These are phyloP conservation scores for Diaporthe sp. DNA, from an alignment of 2,329 filamentous ascomycete genomes.

Conservation along the genomic window DNA sequence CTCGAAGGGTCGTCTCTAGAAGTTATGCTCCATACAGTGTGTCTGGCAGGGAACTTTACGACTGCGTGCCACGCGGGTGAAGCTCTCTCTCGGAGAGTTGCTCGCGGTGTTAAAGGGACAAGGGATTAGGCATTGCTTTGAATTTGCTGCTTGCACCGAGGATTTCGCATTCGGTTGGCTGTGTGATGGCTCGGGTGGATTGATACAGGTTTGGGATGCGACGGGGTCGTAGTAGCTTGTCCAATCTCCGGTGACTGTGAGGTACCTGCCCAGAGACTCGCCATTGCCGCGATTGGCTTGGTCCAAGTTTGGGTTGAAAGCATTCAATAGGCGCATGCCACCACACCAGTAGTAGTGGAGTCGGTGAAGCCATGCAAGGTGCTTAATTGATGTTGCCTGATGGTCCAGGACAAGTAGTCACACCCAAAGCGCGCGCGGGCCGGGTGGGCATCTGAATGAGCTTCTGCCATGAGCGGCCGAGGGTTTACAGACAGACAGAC, in stretches of 20 bases:
- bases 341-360: constrained; percentile 15
- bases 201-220: background rate
- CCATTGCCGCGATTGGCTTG: constrained; percentile 16
- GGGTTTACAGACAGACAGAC: background rate
- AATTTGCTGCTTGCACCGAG: background rate
- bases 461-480: background rate
- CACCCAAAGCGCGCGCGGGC: background rate
- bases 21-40: constrained; percentile 1
- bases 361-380: constrained; percentile 17
- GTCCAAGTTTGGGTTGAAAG: background rate
- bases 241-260: constrained; percentile 19
- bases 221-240: background rate
- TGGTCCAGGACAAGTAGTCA: background rate
- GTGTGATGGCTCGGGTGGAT: background rate
- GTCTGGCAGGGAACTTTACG: background rate
- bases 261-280: constrained; percentile 8
- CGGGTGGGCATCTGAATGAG: background rate
- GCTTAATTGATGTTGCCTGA: constrained; percentile 7
- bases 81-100: background rate
- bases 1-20: background rate
- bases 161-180: constrained; percentile 3
- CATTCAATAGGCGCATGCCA: constrained; percentile 19
- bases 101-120: background rate
- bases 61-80: background rate
- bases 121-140: background rate